Percentiles rank a stretch among this genome's conserved stretches.
phyloP scores from a whole-genome alignment of 371 early-diverging fungal species.

The Cladochytrium tenue region DNA sequence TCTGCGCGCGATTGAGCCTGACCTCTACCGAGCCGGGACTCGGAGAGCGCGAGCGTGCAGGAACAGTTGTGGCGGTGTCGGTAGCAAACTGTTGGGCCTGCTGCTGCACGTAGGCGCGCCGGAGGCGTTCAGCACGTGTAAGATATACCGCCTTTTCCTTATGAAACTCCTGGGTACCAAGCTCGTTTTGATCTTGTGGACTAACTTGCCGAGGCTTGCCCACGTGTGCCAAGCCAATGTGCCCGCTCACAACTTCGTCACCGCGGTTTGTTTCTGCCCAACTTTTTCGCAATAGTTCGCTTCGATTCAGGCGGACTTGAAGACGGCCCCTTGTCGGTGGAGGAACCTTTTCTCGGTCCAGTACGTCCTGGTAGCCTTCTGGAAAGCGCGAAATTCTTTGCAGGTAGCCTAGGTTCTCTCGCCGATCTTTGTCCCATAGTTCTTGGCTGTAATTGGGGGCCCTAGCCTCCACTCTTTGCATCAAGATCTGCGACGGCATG shows the following conservation, averaged over 20 bases:
- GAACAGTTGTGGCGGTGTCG: neutral
- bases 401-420: slow-evolving; percentile 35
- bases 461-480: slow-evolving; percentile 30
- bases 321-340: slow-evolving; percentile 21
- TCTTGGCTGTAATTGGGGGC: slow-evolving; percentile 34
- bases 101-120: slow-evolving; percentile 9
- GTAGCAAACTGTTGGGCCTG: neutral
- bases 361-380: slow-evolving; percentile 33
- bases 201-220: no score
- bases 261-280: slow-evolving; percentile 1
- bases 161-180: neutral
- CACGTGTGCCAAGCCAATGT: neutral
- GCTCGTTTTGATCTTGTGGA: neutral
- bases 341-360: slow-evolving; percentile 28
- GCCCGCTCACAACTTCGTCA: no score
- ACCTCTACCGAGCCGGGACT: neutral
- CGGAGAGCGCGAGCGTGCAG: neutral
- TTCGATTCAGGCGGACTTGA: slow-evolving; percentile 16
- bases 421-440: slow-evolving; percentile 34
- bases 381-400: slow-evolving; percentile 38
- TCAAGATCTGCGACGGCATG: slow-evolving; percentile 15
- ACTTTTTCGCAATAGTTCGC: slow-evolving; percentile 19
- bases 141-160: slow-evolving; percentile 6
- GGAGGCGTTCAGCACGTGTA: slow-evolving; percentile 16
- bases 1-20: slow-evolving; percentile 18